Conservation (phyloP, 1,139 yeast species). For the Debaryomyces coudertii region DNA sequence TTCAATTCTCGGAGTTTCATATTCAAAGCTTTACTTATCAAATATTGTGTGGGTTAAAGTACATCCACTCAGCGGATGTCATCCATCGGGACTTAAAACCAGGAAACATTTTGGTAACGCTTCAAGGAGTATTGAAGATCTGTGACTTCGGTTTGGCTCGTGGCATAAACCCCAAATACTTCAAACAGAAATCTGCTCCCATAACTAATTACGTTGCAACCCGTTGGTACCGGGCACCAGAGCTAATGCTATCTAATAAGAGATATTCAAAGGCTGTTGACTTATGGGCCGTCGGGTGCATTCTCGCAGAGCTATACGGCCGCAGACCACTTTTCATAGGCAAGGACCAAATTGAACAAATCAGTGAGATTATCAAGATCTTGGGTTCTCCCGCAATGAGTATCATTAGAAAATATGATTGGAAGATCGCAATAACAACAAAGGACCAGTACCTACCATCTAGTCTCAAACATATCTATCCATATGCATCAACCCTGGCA, state of each 20-base stretch:
- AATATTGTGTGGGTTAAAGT: slow-evolving; percentile 75
- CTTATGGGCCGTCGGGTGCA: slow-evolving; percentile 83
- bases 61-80: slow-evolving; percentile 83
- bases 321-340: slow-evolving; percentile 76
- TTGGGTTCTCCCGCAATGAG: slow-evolving; percentile 62
- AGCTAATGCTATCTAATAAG: slow-evolving; percentile 67
- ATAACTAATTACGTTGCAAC: slow-evolving; percentile 93
- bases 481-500: slow-evolving; percentile 57
- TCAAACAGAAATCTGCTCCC: slow-evolving; percentile 36
- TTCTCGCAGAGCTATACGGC: slow-evolving; percentile 74
- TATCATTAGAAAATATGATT: slow-evolving; percentile 31
- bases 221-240: slow-evolving; percentile 96
- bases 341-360: slow-evolving; percentile 64
- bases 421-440: slow-evolving; percentile 37
- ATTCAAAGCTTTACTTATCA: slow-evolving; percentile 78
- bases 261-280: slow-evolving; percentile 63
- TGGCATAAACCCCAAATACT: slow-evolving; percentile 56
- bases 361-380: slow-evolving; percentile 61
- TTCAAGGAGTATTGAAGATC: slow-evolving; percentile 71
- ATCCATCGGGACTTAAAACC: slow-evolving; percentile 88
- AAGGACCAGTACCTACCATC: slow-evolving; percentile 40
- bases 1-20: slow-evolving; percentile 82
- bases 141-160: slow-evolving; percentile 92
- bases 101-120: slow-evolving; percentile 75
- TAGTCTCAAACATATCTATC: slow-evolving; percentile 57